A percentile compares a stretch with the other conserved stretches of the same genome.
phyloP scores from a whole-genome alignment of 495 filamentous ascomycete species.

The Aspergillus egyptiacus region DNA sequence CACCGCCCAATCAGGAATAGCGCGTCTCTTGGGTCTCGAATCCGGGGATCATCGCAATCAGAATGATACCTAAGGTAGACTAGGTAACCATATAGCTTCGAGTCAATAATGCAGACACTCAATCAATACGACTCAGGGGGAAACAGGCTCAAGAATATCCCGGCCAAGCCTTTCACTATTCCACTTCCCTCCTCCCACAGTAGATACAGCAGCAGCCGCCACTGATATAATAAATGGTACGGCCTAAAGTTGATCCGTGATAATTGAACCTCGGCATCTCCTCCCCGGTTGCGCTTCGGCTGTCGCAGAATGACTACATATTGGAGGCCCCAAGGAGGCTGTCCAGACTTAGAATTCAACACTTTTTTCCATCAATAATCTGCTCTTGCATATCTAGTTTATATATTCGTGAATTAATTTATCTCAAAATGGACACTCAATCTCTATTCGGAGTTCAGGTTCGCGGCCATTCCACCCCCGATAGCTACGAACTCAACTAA shows the following conservation, averaged over 20 bases:
- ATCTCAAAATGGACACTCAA: conserved; percentile 45
- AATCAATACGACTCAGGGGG: no score
- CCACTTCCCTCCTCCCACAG: neutral
- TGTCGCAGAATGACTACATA: neutral
- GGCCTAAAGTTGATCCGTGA: conserved; percentile 7
- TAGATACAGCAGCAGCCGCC: neutral
- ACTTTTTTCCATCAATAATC: neutral
- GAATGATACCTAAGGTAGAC: no score
- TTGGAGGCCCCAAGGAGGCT: neutral
- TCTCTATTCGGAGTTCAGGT: conserved; percentile 57
- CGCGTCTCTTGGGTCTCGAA: neutral
- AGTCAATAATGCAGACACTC: no score
- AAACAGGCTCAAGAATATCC: no score
- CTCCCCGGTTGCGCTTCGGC: neutral
- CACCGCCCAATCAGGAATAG: conserved; percentile 22
- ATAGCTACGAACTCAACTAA: no score
- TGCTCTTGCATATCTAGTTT: neutral
- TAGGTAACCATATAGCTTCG: no score
- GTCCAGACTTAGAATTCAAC: neutral
- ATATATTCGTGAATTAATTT: neutral
- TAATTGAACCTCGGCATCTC: conserved; percentile 20
- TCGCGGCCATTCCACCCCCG: neutral
- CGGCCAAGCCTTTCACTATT: no score
- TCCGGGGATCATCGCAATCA: no score
- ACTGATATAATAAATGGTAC: no score